Percentiles rank a stretch among this genome's conserved stretches.
phyloP scores from a whole-genome alignment of 192 early-diverging fungal species.

The Gonapodya prolifera region DNA sequence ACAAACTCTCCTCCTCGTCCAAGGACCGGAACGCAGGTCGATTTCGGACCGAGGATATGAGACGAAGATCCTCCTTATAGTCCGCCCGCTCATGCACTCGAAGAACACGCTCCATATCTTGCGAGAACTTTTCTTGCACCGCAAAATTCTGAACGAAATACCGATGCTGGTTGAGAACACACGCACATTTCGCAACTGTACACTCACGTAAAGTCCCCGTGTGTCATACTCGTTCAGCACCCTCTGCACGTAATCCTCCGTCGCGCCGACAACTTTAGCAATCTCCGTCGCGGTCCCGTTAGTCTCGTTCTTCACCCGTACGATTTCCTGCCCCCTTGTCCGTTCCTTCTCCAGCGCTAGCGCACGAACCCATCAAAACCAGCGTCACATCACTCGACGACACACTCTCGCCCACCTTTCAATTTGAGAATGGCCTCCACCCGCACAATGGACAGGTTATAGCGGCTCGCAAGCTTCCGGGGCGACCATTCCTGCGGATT shows the following conservation, averaged over 20 bases:
- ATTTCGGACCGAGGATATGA: constrained; percentile 36
- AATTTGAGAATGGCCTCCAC: constrained; percentile 80
- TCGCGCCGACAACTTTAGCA: constrained; percentile 18
- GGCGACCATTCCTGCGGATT: constrained; percentile 51
- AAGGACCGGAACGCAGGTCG: constrained; percentile 69
- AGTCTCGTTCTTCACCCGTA: no score
- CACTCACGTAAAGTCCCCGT: constrained; percentile 27
- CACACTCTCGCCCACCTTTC: no score
- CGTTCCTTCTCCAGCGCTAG: constrained; percentile 59
- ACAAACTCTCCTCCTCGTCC: constrained; percentile 63
- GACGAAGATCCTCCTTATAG: constrained; percentile 7
- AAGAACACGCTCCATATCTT: constrained; percentile 78
- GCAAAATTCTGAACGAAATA: not conserved
- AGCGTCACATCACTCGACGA: no score
- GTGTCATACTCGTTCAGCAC: not conserved
- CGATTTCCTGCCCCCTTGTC: no score
- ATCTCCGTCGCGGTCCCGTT: no score
- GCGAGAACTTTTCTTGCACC: constrained; percentile 52
- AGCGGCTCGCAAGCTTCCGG: constrained; percentile 54
- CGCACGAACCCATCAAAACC: no score
- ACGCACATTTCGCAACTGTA: not conserved
- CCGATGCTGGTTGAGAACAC: no score
- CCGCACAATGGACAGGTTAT: constrained; percentile 64
- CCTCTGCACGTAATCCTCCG: not conserved
- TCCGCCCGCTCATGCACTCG: constrained; percentile 22